phyloP scores from a whole-genome alignment of 179 eudicot species.

The Vitellaria paradoxa region DNA sequence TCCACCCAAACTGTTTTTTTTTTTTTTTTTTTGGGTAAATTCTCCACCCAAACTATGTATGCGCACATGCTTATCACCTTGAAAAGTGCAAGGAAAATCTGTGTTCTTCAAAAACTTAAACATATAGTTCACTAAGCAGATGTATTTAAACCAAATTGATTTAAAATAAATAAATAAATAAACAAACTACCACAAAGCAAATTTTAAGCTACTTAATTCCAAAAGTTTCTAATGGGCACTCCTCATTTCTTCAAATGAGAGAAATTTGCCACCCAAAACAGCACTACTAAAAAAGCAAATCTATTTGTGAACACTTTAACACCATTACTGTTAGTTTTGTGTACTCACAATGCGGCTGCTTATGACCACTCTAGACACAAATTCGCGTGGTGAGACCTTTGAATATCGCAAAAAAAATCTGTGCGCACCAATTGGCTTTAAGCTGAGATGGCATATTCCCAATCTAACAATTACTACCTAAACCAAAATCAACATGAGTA shows the following conservation, averaged over 20 bases:
- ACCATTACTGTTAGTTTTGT: not conserved
- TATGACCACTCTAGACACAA: too few relatives aligned
- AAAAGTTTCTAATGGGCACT: not conserved
- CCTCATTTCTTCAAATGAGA: not conserved
- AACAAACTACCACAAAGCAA: not conserved
- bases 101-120: too few relatives aligned
- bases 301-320: not conserved
- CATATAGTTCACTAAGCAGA: not conserved
- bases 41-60: too few relatives aligned
- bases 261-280: not conserved
- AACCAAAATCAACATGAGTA: too few relatives aligned
- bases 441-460: too few relatives aligned
- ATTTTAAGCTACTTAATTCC: not conserved
- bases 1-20: too few relatives aligned
- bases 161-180: not conserved
- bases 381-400: too few relatives aligned
- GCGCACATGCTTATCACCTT: not conserved
- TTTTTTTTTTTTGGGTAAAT: too few relatives aligned
- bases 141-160: not conserved
- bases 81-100: not conserved
- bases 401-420: too few relatives aligned
- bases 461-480: too few relatives aligned
- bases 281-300: not conserved
- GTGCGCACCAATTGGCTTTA: too few relatives aligned
- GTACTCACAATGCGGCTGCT: too few relatives aligned